Base-by-base conservation (phyloP, 805 yeast genomes). In the Barnettozyma vustinii region DNA sequence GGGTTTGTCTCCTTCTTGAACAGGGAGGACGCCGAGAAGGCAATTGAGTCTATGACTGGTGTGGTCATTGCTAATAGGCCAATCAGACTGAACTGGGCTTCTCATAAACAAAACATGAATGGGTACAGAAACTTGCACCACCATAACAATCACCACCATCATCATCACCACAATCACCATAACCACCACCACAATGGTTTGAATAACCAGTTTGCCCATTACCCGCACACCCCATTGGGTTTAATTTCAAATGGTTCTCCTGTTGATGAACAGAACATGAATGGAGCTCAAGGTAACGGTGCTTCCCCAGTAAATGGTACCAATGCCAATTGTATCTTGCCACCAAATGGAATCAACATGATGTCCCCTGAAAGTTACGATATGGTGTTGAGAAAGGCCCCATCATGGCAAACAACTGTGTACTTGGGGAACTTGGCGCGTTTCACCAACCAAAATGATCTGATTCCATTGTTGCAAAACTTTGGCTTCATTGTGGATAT, bases 1-100 rank as follows among this genome's bases (percentile, higher is more conserved):
- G 96, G 97, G 2, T 89, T 90, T 66, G 94, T 88, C 12, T 83
- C 92, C 1, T 90, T 90, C 60, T 65, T 71, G 25, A 77, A 75
- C 23, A 78, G 75, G 53, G 67, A 71, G 18, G 92, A 87, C 55
- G 96, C 96, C 2, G 88, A 84, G 58, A 66, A 64, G 45, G 95
- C 95, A 26, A 70, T 87, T 55, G 75, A 74, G 49, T 67, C 82
- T 26, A 87, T 84, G 88, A 84, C 84, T 64, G 95, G 96, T 44
- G 76, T 74, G 52, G 71, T 75, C 63, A 68, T 89, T 46, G 80
- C 83, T 44, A 91, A 91, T 49, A 75, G 96, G 61, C 78, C 86
- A 35, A 79, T 90, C 53, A 77, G 96, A 63, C 79, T 89, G 60
- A 89, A 88, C 66, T 88, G 96, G 95, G 96, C 96, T 37, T 77